Evolutionary conservation across 1,284 basidiomycete genomes (phyloP).

Genomic region (Pyrrhoderma noxium): DNA sequence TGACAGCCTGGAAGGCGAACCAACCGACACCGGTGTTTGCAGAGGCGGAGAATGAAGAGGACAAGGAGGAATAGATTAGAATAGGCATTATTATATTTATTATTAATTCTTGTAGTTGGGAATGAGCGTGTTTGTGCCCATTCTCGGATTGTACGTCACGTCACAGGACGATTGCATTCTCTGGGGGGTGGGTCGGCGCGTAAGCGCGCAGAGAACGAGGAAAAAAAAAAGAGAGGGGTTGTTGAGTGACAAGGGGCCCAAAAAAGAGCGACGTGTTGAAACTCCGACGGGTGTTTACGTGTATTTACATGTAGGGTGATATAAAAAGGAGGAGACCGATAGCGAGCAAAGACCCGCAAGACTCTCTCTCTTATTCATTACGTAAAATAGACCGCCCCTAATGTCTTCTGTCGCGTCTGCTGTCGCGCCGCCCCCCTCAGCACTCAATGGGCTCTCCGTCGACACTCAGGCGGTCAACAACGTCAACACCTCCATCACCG

Average conservation of each 20-base stretch:
- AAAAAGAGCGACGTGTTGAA: too few species aligned
- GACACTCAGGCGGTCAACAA: constrained; percentile 32
- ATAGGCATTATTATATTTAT: constrained; percentile 4
- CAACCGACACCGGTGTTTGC: constrained; percentile 77
- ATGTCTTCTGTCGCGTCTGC: constrained; percentile 4
- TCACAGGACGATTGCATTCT: too few species aligned
- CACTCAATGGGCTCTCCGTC: constrained; percentile 33
- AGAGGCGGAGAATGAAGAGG: constrained; percentile 42
- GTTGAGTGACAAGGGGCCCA: too few species aligned
- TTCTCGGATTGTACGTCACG: too few species aligned
- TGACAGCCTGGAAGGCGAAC: constrained; percentile 73
- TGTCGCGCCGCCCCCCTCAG: constrained; percentile 34
- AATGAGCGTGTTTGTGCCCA: too few species aligned
- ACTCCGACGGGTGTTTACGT: too few species aligned
- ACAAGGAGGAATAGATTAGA: constrained; percentile 33
- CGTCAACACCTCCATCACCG: constrained; percentile 46
- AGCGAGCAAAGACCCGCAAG: neutral
- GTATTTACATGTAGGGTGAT: too few species aligned
- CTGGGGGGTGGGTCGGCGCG: too few species aligned
- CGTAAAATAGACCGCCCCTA: constrained; percentile 1
- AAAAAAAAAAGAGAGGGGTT: constrained; percentile 6
- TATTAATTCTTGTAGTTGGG: too few species aligned
- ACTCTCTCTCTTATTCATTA: constrained; percentile 5
- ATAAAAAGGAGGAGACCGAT: too few species aligned
- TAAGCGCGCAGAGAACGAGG: too few species aligned